Conservation (phyloP, 2,329 filamentous ascomycete species). For the Colletotrichum sidae region DNA sequence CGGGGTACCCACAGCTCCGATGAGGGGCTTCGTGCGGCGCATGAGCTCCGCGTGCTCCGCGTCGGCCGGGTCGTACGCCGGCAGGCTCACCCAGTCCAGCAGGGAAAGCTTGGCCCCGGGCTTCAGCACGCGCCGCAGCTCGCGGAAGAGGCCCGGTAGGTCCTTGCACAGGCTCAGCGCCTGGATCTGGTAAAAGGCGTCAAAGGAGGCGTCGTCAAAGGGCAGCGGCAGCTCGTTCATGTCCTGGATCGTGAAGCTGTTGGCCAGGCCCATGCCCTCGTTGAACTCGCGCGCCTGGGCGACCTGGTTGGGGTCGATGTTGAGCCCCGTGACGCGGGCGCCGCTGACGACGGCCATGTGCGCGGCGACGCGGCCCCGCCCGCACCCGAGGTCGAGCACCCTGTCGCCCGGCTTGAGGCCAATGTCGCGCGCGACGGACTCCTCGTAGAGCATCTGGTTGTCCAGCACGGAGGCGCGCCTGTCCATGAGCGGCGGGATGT, state of each 20-base stretch:
- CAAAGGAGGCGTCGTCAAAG: constrained; percentile 60
- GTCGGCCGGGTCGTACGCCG: constrained; percentile 59
- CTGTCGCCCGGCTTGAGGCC: constrained; percentile 56
- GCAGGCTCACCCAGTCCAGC: constrained; percentile 65
- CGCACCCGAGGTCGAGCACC: constrained; percentile 65
- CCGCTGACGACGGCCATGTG: constrained; percentile 63
- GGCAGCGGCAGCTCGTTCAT: constrained; percentile 64
- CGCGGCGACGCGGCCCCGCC: constrained; percentile 63
- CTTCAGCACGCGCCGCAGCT: constrained; percentile 61
- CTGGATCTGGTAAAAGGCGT: constrained; percentile 69
- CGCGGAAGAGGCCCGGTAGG: constrained; percentile 56
- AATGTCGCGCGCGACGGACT: constrained; percentile 60
- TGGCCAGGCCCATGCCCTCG: constrained; percentile 54
- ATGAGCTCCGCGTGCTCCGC: constrained; percentile 62
- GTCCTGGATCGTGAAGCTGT: constrained; percentile 62
- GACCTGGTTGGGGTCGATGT: constrained; percentile 66
- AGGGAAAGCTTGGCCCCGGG: constrained; percentile 62
- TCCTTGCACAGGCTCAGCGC: constrained; percentile 66
- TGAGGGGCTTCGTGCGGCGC: constrained; percentile 65
- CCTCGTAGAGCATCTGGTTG: constrained; percentile 65
- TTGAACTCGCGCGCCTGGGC: constrained; percentile 59
- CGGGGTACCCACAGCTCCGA: constrained; percentile 66
- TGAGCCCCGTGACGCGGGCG: constrained; percentile 61
- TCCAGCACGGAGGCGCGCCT: constrained; percentile 60
- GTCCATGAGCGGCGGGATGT: constrained; percentile 66